Evolutionary conservation across 2,329 filamentous ascomycete species (phyloP), one percentile per base, ranked within the genome.

Genomic region (Arachnopeziza araneosa): DNA sequence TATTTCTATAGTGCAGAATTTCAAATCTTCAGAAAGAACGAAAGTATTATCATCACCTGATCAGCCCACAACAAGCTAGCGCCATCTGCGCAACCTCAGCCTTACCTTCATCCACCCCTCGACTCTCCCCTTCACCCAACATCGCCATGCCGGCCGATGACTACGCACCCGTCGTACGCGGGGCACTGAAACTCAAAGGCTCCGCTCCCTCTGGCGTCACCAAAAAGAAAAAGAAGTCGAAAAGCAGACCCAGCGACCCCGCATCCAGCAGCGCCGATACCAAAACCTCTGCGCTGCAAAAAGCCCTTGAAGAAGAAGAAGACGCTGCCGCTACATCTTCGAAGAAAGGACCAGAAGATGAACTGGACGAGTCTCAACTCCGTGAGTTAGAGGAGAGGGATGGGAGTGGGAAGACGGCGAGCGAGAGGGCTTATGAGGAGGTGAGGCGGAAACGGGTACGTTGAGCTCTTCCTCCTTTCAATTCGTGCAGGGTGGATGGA

Each of bases 131-230:
- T 12, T 44, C 5, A 19, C 12, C 36, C 36, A 44, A 44, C 10
- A 14, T 4, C 36, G 4, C 36, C 21, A 92, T 92, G 89, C 83
- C 87, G 24, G 81, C 84, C 58, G 87, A 90, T 73, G 90, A 96
- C 67, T 96, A 96, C 78, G 75, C 81, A 54, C 77, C 84, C 63
- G 75, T 79, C 59, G 81, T 83, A 62, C 81, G 85, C 60, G 85
- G 87, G 69, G 91, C 91, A 68, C 83, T 97, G 36, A 93, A 91
- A 72, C 83, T 97, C 62, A 97, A 97, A 78, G 91, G 92, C 70
- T 48, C n/a, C 63, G 87, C 86, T 69, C 86, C 83, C 53, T 69
- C 72, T 70, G 78, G 84, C 65, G 85, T 88, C 70, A 88, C 86
- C 72, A 89, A 87, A 75, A 83, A 85, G 74, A 83, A 79, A 69